A percentile compares a stretch with the other conserved stretches of the same genome.
Conservation (phyloP, 2,329 filamentous ascomycete genomes). For the Didymella lethalis region DNA sequence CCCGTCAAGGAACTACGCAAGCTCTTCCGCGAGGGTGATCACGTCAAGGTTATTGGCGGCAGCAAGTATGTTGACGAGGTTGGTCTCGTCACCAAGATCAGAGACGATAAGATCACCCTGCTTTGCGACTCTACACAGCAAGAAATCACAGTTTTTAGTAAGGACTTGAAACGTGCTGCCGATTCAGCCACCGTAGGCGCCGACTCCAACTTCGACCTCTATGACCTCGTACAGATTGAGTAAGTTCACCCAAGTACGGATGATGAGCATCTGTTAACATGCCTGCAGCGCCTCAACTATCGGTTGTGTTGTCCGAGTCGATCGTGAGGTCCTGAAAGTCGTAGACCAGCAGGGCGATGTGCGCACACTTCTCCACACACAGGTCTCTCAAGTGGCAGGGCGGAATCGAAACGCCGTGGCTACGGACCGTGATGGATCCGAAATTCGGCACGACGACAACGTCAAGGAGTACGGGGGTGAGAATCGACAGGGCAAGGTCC, state of each 20-base stretch:
- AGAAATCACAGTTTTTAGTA: conserved; percentile 97
- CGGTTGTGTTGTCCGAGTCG: conserved; percentile 91
- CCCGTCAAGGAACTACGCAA: conserved; percentile 92
- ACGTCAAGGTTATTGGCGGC: conserved; percentile 97
- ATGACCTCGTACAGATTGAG: conserved; percentile 94
- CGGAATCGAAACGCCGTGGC: conserved; percentile 85
- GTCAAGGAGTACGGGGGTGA: conserved; percentile 91
- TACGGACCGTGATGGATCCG: conserved; percentile 89
- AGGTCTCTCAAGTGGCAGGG: conserved; percentile 88
- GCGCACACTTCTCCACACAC: conserved; percentile 84
- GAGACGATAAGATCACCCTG: conserved; percentile 89
- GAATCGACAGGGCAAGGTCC: conserved; percentile 83
- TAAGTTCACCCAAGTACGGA: conserved; percentile 49
- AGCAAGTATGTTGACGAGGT: conserved; percentile 95
- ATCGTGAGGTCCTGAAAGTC: conserved; percentile 88
- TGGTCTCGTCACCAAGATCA: conserved; percentile 94
- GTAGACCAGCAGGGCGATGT: conserved; percentile 89
- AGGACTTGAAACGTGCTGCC: conserved; percentile 90
- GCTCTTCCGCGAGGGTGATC: conserved; percentile 89
- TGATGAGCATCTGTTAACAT: conserved; percentile 20
- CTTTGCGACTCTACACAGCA: conserved; percentile 91
- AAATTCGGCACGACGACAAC: conserved; percentile 89
- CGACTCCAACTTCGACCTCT: conserved; percentile 88
- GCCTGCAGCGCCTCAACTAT: conserved; percentile 76
- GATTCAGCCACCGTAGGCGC: conserved; percentile 87